These are phyloP conservation scores for Leccinum variicolor DNA, from an alignment of 768 basidiomycete species.

Conservation along the genomic window DNA sequence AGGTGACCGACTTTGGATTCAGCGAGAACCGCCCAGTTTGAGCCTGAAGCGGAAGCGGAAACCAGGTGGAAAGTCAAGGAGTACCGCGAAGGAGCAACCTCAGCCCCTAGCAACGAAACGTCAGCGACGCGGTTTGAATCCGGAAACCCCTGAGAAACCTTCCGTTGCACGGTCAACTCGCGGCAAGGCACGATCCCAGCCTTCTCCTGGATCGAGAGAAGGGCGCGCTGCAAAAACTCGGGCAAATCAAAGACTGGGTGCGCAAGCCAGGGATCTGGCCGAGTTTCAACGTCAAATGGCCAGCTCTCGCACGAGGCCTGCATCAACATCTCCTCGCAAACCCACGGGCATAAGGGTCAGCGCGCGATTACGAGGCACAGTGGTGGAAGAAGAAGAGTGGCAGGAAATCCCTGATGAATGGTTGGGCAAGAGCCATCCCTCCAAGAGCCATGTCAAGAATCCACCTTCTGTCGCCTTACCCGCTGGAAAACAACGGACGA, in stretches of 20 bases:
- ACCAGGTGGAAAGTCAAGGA: slow-evolving; percentile 19
- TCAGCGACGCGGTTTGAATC: slow-evolving; percentile 17
- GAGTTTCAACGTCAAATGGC: slow-evolving; percentile 51
- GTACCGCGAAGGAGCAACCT: slow-evolving; percentile 16
- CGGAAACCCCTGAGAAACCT: neutral
- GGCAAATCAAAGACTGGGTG: slow-evolving; percentile 66
- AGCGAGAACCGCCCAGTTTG: slow-evolving; percentile 59
- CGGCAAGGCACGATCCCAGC: slow-evolving; percentile 9
- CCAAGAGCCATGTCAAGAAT: slow-evolving; percentile 14
- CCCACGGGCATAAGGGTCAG: slow-evolving; percentile 62
- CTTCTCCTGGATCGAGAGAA: slow-evolving; percentile 38
- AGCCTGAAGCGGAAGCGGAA: slow-evolving; percentile 42
- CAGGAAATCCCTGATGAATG: slow-evolving; percentile 78
- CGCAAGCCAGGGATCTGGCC: slow-evolving; percentile 66
- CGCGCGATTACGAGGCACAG: slow-evolving; percentile 55
- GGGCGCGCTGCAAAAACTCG: slow-evolving; percentile 66
- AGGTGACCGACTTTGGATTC: slow-evolving; percentile 87
- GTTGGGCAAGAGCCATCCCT: slow-evolving; percentile 32
- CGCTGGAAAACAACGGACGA: slow-evolving; percentile 19
- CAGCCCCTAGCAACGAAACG: slow-evolving; percentile 24
- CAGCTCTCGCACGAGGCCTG: slow-evolving; percentile 8
- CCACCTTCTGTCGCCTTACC: slow-evolving; percentile 3
- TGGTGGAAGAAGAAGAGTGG: slow-evolving; percentile 64
- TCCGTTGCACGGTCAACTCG: slow-evolving; percentile 12
- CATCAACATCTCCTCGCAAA: slow-evolving; percentile 24